Conservation (phyloP, 1,284 basidiomycete species). For the Irpex sp. region DNA sequence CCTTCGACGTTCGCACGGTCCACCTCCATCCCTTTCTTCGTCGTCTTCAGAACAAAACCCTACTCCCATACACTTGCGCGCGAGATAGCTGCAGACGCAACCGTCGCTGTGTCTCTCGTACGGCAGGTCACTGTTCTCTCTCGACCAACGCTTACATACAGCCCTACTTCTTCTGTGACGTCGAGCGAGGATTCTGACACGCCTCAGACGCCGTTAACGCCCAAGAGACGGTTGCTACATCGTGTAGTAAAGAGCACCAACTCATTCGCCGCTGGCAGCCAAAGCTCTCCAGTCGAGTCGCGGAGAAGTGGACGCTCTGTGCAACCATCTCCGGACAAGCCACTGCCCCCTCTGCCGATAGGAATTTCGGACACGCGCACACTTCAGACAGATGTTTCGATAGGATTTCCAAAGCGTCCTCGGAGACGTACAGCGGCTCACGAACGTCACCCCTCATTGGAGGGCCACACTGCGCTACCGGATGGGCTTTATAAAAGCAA, state of each 20-base stretch:
- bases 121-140: constrained; percentile 49
- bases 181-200: constrained; percentile 48
- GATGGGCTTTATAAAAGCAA: constrained; percentile 64
- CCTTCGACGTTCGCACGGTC: constrained; percentile 54
- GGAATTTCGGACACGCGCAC: constrained; percentile 45
- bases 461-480: constrained; percentile 45
- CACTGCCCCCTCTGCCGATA: constrained; percentile 35
- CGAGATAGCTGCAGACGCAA: constrained; percentile 67
- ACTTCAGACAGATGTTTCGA: constrained; percentile 48
- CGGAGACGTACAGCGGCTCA: constrained; percentile 34
- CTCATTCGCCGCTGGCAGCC: constrained; percentile 24
- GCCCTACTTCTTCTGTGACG: constrained; percentile 34
- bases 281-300: constrained; percentile 1
- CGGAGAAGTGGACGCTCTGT: neutral
- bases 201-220: constrained; percentile 20
- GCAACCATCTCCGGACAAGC: constrained; percentile 33
- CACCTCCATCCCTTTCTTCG: constrained; percentile 61
- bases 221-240: constrained; percentile 37
- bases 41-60: constrained; percentile 64
- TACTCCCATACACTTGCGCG: constrained; percentile 47
- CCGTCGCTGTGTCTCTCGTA: constrained; percentile 57
- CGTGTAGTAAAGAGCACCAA: constrained; percentile 41
- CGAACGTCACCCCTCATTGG: constrained; percentile 42
- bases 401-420: constrained; percentile 69
- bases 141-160: constrained; percentile 17